A percentile compares a stretch with the other conserved stretches of the same genome.
These are phyloP conservation scores for Pichia norvegensis DNA, from an alignment of 1,139 yeast species.

Conservation along the genomic window DNA sequence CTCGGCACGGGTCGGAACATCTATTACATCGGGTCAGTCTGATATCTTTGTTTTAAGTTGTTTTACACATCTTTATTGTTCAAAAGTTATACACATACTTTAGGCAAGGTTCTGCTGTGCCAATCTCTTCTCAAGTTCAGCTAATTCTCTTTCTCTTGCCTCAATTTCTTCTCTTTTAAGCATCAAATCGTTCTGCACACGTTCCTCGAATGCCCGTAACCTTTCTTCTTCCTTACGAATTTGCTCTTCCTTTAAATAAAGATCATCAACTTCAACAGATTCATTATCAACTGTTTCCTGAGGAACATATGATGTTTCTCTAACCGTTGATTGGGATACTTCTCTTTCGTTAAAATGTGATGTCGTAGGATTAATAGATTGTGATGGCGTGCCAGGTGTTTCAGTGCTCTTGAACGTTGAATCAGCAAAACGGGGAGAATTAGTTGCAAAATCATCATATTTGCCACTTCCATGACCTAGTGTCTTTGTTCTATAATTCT, in stretches of 20 bases:
- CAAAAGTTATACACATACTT: neutral
- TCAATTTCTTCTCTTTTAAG: constrained; percentile 76
- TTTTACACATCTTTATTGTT: neutral
- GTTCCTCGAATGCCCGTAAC: constrained; percentile 67
- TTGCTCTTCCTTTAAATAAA: constrained; percentile 64
- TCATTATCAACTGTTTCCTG: neutral
- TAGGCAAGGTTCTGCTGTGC: constrained; percentile 21
- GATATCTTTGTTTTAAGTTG: too few species aligned
- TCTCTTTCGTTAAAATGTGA: neutral
- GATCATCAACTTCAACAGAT: constrained; percentile 14
- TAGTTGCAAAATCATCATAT: neutral
- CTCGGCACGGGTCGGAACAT: too few species aligned
- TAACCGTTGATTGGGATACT: constrained; percentile 7
- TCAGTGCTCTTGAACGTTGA: neutral
- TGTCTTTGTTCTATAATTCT: constrained; percentile 81
- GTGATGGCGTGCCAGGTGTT: too few species aligned
- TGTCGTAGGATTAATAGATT: neutral
- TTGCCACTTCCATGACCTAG: constrained; percentile 15
- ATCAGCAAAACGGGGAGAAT: neutral
- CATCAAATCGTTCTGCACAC: constrained; percentile 84
- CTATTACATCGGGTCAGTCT: too few species aligned
- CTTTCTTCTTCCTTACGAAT: constrained; percentile 75
- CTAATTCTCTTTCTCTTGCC: constrained; percentile 81
- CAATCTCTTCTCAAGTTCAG: constrained; percentile 28
- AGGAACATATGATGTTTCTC: neutral